These are phyloP conservation scores for Breynia disticha DNA, from an alignment of 441 rosid species.

Conservation along the genomic window DNA sequence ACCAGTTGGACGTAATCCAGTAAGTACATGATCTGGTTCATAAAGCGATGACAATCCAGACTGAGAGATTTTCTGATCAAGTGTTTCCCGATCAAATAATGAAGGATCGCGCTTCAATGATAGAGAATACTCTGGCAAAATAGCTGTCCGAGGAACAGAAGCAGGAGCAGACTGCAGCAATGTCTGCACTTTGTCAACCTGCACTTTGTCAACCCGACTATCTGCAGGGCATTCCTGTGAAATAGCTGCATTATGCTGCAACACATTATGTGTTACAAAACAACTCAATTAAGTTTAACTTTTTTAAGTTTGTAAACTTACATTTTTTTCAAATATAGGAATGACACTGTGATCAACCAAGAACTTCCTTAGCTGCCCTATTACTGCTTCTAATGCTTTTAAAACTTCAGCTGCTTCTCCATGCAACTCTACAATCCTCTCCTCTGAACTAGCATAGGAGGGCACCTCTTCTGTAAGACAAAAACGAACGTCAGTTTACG, in stretches of 20 bases:
- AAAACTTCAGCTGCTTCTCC: constrained; percentile 43
- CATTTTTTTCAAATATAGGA: constrained; percentile 47
- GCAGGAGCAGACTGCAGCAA: constrained; percentile 12
- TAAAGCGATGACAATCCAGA: constrained; percentile 29
- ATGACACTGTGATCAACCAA: constrained; percentile 50
- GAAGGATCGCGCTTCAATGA: constrained; percentile 42
- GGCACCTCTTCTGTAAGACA: constrained; percentile 34
- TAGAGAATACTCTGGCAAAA: constrained; percentile 29
- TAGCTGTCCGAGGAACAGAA: constrained; percentile 23
- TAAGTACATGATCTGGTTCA: constrained; percentile 34
- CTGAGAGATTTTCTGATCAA: constrained; percentile 26
- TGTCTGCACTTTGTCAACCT: constrained; percentile 28
- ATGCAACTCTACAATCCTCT: constrained; percentile 41
- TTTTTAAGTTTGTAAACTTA: constrained; percentile 21
- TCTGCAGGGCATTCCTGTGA: constrained; percentile 36
- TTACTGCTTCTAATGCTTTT: constrained; percentile 42
- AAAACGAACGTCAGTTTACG: background rate
- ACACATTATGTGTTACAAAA: constrained; percentile 8
- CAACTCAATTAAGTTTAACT: background rate
- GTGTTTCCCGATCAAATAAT: constrained; percentile 31
- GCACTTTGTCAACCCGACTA: constrained; percentile 23
- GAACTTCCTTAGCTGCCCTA: constrained; percentile 44
- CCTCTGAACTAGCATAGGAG: constrained; percentile 37
- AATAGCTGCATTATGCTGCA: constrained; percentile 29
- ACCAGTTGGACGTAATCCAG: constrained; percentile 28